Evolutionary conservation across 177 flowering plant genomes (phyloP), one percentile per base, ranked within the genome.

Genomic region (Vitis hybrid): DNA sequence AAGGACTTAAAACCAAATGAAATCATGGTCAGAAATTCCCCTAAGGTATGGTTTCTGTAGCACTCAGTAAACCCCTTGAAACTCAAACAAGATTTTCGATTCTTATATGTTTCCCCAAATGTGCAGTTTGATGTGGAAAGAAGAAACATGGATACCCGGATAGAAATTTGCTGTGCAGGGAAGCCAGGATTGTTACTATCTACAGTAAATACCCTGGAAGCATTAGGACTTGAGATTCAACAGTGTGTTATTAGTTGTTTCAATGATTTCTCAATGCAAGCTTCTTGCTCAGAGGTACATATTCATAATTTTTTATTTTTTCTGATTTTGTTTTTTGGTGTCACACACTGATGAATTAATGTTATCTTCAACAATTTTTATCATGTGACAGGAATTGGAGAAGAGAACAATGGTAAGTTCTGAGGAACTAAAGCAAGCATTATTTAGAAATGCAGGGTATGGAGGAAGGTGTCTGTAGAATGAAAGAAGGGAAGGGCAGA

Each of bases 371-470:
- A 31, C 1, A 50, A 48, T 55, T 54, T 10, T 50, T 71, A 16
- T 64, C 19, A 59, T 71, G 58, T 68, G 50, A 39, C 54, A 93
- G 94, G 97, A 84, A 13, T 18, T 75, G 80, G 89, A 85, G 80
- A 85, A 84, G 62, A 85, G 80, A 65, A 29, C 66, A 70, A 1
- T 69, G 5, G 3, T 80, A 16, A 81, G 74, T 69, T 68, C 86
- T 59, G 94, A 90, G 71, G 94, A 90, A 50, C 83, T 94, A 75
- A 92, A 89, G 85, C 88, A 90, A 68, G 86, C 91, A 58, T 73
- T 94, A 15, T 84, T 90, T 59, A 87, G 84, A 73, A 94, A 83
- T 79, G 94, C 98, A 50, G 97, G 98, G 31, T 92, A 90, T 80
- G 97, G 92, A 74, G 98, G 96, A 70, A 86, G 84, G 76, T 90